phyloP scores from a whole-genome alignment of 163 green algal genomes.

The Prototheca stagnorum region DNA sequence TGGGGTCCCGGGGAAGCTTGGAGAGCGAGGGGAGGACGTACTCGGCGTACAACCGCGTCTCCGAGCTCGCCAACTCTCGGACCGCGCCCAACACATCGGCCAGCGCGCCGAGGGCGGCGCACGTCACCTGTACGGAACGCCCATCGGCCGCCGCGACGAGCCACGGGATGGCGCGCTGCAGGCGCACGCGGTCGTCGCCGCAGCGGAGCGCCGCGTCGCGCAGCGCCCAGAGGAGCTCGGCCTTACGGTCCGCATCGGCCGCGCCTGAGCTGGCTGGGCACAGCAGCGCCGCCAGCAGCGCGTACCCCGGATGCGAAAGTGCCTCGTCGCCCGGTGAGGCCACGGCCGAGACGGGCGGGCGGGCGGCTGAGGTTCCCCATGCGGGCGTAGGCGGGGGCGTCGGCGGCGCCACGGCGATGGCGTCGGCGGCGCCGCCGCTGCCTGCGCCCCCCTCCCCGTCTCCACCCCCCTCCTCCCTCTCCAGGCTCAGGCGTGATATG shows the following conservation, averaged over 20 bases:
- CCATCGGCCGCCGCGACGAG: constrained; percentile 46
- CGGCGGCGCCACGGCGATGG: too few relatives aligned
- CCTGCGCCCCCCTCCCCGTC: too few relatives aligned
- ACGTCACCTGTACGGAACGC: constrained; percentile 19
- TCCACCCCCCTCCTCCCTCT: too few relatives aligned
- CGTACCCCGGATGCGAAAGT: neutral
- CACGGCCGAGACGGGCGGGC: neutral
- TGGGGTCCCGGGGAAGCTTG: constrained; percentile 56
- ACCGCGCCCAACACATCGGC: constrained; percentile 27
- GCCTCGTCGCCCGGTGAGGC: neutral
- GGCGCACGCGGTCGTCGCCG: constrained; percentile 60
- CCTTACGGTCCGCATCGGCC: constrained; percentile 43
- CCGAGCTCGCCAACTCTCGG: constrained; percentile 24
- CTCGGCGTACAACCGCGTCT: constrained; percentile 69
- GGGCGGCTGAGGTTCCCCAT: too few relatives aligned
- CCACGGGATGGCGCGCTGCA: constrained; percentile 70
- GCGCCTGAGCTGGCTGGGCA: constrained; percentile 62
- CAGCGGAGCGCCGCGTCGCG: constrained; percentile 16
- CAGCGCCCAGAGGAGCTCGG: constrained; percentile 46
- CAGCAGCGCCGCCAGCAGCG: constrained; percentile 61
- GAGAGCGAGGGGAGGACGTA: constrained; percentile 84
- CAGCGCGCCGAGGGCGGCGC: constrained; percentile 37
- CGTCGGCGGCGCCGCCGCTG: too few relatives aligned
- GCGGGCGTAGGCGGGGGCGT: too few relatives aligned
- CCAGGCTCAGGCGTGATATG: too few relatives aligned